A percentile compares a stretch with the other conserved stretches of the same genome.
phyloP scores from a whole-genome alignment of 2,329 filamentous ascomycete genomes.

The Diaporthe eres region DNA sequence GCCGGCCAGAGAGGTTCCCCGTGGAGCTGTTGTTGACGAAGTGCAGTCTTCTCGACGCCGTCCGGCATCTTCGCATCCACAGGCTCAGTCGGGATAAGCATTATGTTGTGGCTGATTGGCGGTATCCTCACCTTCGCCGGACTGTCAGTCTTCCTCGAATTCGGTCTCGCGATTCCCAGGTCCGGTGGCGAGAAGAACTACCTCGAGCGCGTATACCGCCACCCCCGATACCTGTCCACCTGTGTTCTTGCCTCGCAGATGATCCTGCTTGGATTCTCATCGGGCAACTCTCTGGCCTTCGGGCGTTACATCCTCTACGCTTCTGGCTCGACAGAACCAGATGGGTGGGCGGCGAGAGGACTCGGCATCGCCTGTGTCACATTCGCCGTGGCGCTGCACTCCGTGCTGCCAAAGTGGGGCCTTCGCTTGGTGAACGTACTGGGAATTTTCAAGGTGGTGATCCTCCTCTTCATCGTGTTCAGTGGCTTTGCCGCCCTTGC shows the following conservation, averaged over 20 bases:
- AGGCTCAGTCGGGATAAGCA: conserved; percentile 63
- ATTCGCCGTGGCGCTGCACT: conserved; percentile 68
- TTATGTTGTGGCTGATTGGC: conserved; percentile 55
- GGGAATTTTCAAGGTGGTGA: conserved; percentile 71
- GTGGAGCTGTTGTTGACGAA: neutral
- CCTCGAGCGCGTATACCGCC: conserved; percentile 73
- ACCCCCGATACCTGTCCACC: conserved; percentile 70
- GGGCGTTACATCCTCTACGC: conserved; percentile 71
- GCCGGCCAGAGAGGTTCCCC: neutral
- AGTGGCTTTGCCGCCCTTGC: conserved; percentile 71
- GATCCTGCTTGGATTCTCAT: conserved; percentile 73
- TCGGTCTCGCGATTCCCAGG: conserved; percentile 72
- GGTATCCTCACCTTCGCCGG: conserved; percentile 71
- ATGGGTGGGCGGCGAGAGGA: conserved; percentile 70
- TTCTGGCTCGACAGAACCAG: conserved; percentile 60
- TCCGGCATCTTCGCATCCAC: conserved; percentile 66
- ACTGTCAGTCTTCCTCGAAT: conserved; percentile 74
- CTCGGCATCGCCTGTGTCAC: conserved; percentile 69
- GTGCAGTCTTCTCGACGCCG: conserved; percentile 65
- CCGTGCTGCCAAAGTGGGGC: conserved; percentile 68
- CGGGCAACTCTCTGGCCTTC: conserved; percentile 71
- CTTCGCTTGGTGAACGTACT: conserved; percentile 71
- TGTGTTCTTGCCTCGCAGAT: conserved; percentile 73
- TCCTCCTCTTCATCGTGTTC: conserved; percentile 73
- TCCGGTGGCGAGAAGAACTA: conserved; percentile 78